A percentile compares a stretch with the other conserved stretches of the same genome.
Evolutionary conservation across 2,329 filamentous ascomycete genomes (phyloP).

Genomic region (Knufia petricola): DNA sequence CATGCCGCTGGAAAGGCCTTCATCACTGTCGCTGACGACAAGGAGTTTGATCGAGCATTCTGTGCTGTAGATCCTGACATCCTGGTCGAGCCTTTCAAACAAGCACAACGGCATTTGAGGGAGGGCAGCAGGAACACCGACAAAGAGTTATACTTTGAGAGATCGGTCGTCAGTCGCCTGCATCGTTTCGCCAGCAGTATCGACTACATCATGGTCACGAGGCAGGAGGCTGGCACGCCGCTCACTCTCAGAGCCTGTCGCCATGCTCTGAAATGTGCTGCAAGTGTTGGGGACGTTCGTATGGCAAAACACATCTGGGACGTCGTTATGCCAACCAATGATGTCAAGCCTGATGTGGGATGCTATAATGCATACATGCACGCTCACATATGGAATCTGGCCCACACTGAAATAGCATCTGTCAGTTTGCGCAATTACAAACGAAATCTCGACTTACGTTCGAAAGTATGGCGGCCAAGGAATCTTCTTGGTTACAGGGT

Average conservation of each 20-base stretch:
- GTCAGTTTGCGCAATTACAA: conserved; percentile 28
- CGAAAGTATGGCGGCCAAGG: conserved; percentile 13
- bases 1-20: conserved; percentile 24
- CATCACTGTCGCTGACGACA: conserved; percentile 15
- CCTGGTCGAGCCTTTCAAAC: conserved; percentile 39
- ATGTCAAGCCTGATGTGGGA: conserved; percentile 35
- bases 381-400: conserved; percentile 38
- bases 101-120: conserved; percentile 43
- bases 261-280: conserved; percentile 44
- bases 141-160: conserved; percentile 30
- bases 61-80: conserved; percentile 50
- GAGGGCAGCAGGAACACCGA: conserved; percentile 27
- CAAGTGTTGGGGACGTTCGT: conserved; percentile 36
- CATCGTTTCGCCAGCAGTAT: conserved; percentile 31
- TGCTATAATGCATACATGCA: conserved; percentile 50
- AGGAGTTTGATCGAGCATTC: conserved; percentile 36
- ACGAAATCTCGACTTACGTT: conserved; percentile 20
- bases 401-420: conserved; percentile 32
- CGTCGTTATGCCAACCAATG: conserved; percentile 29
- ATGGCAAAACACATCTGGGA: conserved; percentile 41
- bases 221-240: conserved; percentile 28
- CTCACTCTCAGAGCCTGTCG: conserved; percentile 42
- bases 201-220: conserved; percentile 29
- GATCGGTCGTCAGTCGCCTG: conserved; percentile 18
- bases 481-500: conserved; percentile 21